Evolutionary conservation across 108 stramenopile genomes (phyloP).

Genomic region (Cyclostephanos invisitatus): DNA sequence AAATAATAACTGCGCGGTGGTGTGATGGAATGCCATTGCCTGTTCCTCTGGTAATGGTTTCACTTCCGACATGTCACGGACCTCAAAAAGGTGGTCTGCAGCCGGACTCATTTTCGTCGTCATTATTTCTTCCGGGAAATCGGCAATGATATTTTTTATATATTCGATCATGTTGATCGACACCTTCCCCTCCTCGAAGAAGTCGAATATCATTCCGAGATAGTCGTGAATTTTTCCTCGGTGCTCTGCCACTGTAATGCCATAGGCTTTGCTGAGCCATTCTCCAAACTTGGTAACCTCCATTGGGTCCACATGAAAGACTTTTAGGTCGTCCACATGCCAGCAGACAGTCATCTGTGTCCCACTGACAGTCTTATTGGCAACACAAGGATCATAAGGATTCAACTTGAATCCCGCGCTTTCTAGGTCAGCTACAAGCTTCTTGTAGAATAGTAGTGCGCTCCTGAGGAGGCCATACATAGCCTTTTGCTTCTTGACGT

Average conservation of each 20-base stretch:
- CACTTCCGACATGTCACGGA: not conserved
- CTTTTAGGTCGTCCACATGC: conserved; percentile 63
- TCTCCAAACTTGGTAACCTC: not conserved
- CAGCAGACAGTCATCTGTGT: conserved; percentile 18
- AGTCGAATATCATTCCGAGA: conserved; percentile 53
- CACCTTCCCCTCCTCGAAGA: not conserved
- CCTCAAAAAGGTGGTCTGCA: conserved; percentile 6
- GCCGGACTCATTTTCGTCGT: conserved; percentile 1
- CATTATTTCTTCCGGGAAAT: conserved; percentile 3
- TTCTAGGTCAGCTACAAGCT: too few relatives aligned
- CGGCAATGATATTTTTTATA: not conserved
- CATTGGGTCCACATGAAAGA: conserved; percentile 28
- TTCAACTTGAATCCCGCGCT: not conserved
- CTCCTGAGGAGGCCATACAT: too few relatives aligned
- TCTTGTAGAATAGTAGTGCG: too few relatives aligned
- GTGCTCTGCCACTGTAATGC: not conserved
- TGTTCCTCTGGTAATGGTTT: not conserved
- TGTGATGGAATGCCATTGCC: conserved; percentile 3
- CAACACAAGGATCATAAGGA: not conserved
- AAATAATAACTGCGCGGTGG: not conserved
- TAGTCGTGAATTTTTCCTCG: conserved; percentile 40
- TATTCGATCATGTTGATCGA: conserved; percentile 12
- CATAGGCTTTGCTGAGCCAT: conserved; percentile 1
- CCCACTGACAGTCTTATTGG: not conserved
- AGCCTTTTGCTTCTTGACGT: too few relatives aligned